Evolutionary conservation across 192 early-diverging fungal genomes (phyloP), one percentile per base, ranked within the genome.

Genomic region (Gamsiella multidivaricata): DNA sequence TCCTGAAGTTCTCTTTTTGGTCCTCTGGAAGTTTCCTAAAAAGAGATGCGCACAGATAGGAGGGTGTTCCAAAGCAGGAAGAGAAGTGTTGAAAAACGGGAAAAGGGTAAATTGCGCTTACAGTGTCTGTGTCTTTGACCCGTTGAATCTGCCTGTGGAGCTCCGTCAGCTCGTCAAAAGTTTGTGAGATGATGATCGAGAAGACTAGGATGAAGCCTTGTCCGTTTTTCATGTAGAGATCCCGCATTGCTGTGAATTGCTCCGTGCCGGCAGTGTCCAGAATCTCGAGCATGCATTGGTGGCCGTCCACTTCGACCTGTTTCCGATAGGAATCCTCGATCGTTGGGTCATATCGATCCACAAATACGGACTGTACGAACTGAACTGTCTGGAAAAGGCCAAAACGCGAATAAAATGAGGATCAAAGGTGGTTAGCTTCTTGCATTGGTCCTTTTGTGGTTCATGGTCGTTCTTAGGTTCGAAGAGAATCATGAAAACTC

Each of bases 321-420:
- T 96, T 96, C 66, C 93, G 86, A 85, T 97, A 96, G 59, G 86
- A 89, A 65, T 91, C 91, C 74, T 97, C 96, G 63, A 97, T 97
- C 11, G 96, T 97, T 46, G 96, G 96, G 68, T 97, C 96, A 74
- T 97, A 97, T 46, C 94, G 92, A 36, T 96, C 94, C 26, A 93
- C 91, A 79, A 97, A 97, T 31, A 93, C 91, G 0, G 92, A 94
- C 79, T 96, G 95, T 36, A 97, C 95, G 80, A 96, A 97, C 65
- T 93, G 93, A 45, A 96, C 96, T 1, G 95, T 96, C 57, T 69
- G 45, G 33, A 54, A 29, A 54, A 43, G 26, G 47, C 23, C 57
- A 42, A 22, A 17, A 50, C 11, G 57, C 10, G 11, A 8, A 47
- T 22, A 11, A 50, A 47, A 32, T 17, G 25, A 53, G 49, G n/a